Evolutionary conservation across 2,329 filamentous ascomycete genomes (phyloP).

Genomic region (Cytospora piceicola): DNA sequence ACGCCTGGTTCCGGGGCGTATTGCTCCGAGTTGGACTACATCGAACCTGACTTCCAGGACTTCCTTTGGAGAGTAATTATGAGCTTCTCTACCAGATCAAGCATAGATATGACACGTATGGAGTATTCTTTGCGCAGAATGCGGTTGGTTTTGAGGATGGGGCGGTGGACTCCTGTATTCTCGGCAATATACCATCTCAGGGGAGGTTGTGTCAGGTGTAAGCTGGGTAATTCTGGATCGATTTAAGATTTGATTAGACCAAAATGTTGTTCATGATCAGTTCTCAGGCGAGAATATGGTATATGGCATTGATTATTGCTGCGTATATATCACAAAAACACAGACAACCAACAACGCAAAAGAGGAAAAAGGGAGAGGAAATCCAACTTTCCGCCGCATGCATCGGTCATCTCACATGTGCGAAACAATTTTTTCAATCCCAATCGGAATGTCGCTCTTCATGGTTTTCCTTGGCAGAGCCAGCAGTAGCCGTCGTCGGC

Average conservation of each 20-base stretch:
- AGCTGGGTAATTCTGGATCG: neutral
- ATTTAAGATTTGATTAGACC: neutral
- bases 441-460: no score
- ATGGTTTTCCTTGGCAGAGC: no score
- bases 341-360: no score
- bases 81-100: constrained; percentile 40
- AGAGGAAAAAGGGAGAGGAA: no score
- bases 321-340: no score
- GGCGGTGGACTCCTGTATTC: neutral
- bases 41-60: constrained; percentile 37
- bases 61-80: constrained; percentile 41
- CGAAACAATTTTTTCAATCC: no score
- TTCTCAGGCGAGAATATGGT: no score
- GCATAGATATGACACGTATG: constrained; percentile 42
- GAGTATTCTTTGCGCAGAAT: constrained; percentile 42
- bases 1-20: constrained; percentile 39
- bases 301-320: no score
- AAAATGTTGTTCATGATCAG: neutral
- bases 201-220: constrained; percentile 9
- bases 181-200: neutral
- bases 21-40: constrained; percentile 45
- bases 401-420: no score
- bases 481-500: no score
- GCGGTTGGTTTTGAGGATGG: constrained; percentile 6
- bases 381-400: no score